Conservation (phyloP, 305 asterid genomes). For the Plantago rigida region DNA sequence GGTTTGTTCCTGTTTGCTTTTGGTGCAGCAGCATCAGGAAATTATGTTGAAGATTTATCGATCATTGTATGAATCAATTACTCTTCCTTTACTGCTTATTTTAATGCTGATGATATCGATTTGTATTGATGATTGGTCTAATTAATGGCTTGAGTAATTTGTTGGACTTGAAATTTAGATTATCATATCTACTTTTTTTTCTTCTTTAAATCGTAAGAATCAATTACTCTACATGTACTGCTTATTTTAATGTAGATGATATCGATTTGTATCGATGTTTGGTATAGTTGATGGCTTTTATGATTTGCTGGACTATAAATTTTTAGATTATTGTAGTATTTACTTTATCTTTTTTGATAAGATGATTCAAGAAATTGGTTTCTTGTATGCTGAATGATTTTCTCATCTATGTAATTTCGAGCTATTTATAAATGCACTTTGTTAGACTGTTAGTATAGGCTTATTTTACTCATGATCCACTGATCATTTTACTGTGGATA, state of each 20-base stretch:
- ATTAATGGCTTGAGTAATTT: slow-evolving; percentile 2
- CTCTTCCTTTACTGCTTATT: slow-evolving; percentile 12
- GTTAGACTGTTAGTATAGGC: no score
- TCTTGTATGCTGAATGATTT: no score
- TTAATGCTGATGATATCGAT: slow-evolving; percentile 3
- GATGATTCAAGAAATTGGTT: no score
- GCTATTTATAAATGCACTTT: no score
- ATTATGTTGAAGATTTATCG: slow-evolving; percentile 61
- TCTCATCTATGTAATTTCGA: no score
- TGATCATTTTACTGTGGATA: slow-evolving; percentile 8
- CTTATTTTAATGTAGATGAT: neutral
- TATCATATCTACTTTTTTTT: no score
- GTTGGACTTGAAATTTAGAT: neutral
- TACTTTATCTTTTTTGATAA: neutral
- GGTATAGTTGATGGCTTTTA: neutral
- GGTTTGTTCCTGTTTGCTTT: slow-evolving; percentile 6
- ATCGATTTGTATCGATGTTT: slow-evolving; percentile 1
- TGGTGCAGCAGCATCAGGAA: slow-evolving; percentile 53
- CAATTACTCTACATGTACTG: slow-evolving; percentile 17
- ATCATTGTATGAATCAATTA: slow-evolving; percentile 47
- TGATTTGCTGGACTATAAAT: neutral
- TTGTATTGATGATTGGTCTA: neutral
- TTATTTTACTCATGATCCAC: no score
- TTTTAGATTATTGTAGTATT: no score
- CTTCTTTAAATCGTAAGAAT: slow-evolving; percentile 33